Percentiles rank a stretch among this genome's conserved stretches.
Conservation (phyloP, 2,329 filamentous ascomycete species). For the Cladosporium austrohemisphaericum region DNA sequence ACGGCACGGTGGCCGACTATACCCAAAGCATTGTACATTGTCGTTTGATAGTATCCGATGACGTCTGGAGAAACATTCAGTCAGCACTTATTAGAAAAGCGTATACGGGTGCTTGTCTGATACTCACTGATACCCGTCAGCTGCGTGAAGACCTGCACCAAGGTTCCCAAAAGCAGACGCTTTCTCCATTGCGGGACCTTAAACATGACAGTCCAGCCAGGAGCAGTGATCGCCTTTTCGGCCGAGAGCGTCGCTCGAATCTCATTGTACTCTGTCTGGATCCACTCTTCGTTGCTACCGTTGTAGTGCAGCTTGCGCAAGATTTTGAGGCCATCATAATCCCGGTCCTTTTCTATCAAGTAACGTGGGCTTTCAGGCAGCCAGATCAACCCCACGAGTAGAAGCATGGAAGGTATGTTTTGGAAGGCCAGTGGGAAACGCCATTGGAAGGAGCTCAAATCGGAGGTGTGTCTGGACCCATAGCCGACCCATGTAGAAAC, state of each 20-base stretch:
- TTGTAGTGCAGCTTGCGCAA: conserved; percentile 52
- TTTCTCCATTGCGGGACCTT: conserved; percentile 57
- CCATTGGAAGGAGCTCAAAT: conserved; percentile 34
- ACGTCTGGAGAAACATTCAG: conserved; percentile 40
- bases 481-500: conserved; percentile 53
- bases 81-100: too few relatives aligned
- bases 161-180: conserved; percentile 57
- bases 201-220: conserved; percentile 57
- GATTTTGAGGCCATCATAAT: conserved; percentile 21
- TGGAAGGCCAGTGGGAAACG: conserved; percentile 46
- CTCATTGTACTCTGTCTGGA: conserved; percentile 56
- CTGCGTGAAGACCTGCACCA: conserved; percentile 64
- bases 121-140: conserved; percentile 53
- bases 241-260: conserved; percentile 61
- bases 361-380: conserved; percentile 24
- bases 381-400: conserved; percentile 42
- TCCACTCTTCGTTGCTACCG: conserved; percentile 51
- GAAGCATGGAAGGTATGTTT: conserved; percentile 42
- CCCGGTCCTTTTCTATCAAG: conserved; percentile 28
- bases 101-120: background rate
- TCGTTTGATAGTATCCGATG: conserved; percentile 60
- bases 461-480: conserved; percentile 38
- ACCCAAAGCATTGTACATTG: conserved; percentile 56
- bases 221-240: conserved; percentile 52
- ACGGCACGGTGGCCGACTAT: conserved; percentile 52